These are phyloP conservation scores for Paramecium bursaria DNA, from an alignment of 73 alveolate species.

Conservation along the genomic window DNA sequence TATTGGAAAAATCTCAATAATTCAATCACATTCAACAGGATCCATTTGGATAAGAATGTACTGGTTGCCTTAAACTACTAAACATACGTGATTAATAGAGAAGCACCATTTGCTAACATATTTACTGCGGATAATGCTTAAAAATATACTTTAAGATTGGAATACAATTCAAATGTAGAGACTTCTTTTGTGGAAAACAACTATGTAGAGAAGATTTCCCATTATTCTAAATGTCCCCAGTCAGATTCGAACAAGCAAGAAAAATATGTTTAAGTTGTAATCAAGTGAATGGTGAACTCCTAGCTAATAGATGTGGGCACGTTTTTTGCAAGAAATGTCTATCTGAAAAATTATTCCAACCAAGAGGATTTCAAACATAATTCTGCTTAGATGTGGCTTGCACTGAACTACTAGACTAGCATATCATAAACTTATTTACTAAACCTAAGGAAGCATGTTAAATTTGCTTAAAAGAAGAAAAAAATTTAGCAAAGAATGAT, in stretches of 20 bases:
- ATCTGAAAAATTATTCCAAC: neutral
- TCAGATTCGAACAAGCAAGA: neutral
- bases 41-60: slow-evolving; percentile 31
- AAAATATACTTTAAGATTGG: slow-evolving; percentile 33
- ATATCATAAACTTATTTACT: neutral
- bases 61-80: slow-evolving; percentile 13
- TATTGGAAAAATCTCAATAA: neutral
- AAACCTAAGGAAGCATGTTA: slow-evolving; percentile 26
- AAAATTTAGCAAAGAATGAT: slow-evolving; percentile 2
- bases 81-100: slow-evolving; percentile 2
- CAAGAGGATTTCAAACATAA: slow-evolving; percentile 5
- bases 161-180: slow-evolving; percentile 24
- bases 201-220: slow-evolving; percentile 31
- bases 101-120: slow-evolving; percentile 10
- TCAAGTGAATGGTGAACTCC: neutral
- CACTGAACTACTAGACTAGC: slow-evolving; percentile 13
- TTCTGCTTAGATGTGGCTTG: slow-evolving; percentile 33
- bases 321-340: slow-evolving; percentile 11
- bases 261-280: slow-evolving; percentile 9
- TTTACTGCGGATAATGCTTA: slow-evolving; percentile 33
- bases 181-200: slow-evolving; percentile 24
- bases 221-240: slow-evolving; percentile 6
- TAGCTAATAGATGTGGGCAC: slow-evolving; percentile 40
- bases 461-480: neutral
- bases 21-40: neutral